Evolutionary conservation across 129 eudicot species (phyloP), one percentile per base, ranked within the genome.

Genomic region (Chrysanthemum makinoi): DNA sequence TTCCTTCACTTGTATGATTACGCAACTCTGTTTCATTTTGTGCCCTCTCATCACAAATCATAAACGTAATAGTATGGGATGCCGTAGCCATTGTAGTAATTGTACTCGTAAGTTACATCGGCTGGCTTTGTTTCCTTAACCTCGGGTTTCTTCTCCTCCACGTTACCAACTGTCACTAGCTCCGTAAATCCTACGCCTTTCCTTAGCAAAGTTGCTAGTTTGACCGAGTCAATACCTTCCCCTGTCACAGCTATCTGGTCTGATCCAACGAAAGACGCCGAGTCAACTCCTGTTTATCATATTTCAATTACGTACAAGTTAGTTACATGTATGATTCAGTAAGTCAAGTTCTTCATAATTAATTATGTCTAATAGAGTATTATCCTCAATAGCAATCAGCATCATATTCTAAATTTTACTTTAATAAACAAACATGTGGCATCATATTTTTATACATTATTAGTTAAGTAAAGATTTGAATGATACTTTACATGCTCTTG

Each of bases 181-280:
- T 81, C 85, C 0, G 81, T 18, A 10, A n/a, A 51, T 46, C 81
- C 85, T 2, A 81, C 55, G 2, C 48, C 13, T 65, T 81, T 81
- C 33, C 85, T 44, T 44, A 76, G 12, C 19, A 71, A 76, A 1
- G 39, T 81, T 10, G 79, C 7, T 6, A 81, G 54, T 52, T 60
- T 47, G 10, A 81, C 81, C 1, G 85, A 75, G 56, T 76, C 81
- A 7, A 81, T 62, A 8, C 75, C 72, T 50, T 66, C 85, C 10
- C 79, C 81, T 0, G 81, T 81, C 50, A 81, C 78, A 1, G 50
- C 81, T 20, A 81, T 76, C 65, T 81, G 81, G 47, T 66, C 67
- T 4, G 73, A 47, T 0, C 81, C 85, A 0, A 59, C 30, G 1
- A 81, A 65, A 8, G 78, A 17, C 0, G 81, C 85, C 2, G 85